Conservation (phyloP, 169 alveolate genomes). For the Plasmodium ovale region DNA sequence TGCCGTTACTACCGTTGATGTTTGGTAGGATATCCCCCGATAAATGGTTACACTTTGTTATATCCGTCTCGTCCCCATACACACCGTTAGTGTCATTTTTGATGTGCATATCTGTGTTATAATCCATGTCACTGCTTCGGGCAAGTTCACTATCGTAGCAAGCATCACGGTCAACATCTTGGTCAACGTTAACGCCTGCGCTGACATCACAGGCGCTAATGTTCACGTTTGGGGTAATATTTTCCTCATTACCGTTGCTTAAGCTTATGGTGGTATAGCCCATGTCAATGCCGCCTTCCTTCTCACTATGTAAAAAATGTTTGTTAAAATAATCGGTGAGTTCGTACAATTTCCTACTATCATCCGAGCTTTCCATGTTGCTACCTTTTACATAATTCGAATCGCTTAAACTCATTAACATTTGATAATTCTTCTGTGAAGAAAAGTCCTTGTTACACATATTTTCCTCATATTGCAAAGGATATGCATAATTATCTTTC, state of each 20-base stretch:
- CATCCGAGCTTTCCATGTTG: background rate
- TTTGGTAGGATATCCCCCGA: no score
- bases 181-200: background rate
- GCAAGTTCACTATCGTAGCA: no score
- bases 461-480: background rate
- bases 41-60: no score
- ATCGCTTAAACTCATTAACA: background rate
- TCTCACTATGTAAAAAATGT: slow-evolving; percentile 12
- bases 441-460: background rate
- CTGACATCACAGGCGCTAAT: no score
- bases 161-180: no score
- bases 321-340: slow-evolving; percentile 32
- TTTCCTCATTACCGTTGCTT: background rate
- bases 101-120: no score
- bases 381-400: slow-evolving; percentile 27
- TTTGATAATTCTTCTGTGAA: background rate
- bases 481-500: background rate
- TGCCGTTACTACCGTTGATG: background rate
- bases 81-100: no score
- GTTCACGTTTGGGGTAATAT: no score
- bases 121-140: no score
- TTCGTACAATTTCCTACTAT: background rate
- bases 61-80: no score
- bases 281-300: background rate
- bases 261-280: background rate